A percentile compares a stretch with the other conserved stretches of the same genome.
phyloP scores from a whole-genome alignment of 2,329 filamentous ascomycete genomes.

The Ilyonectria mors-panacis region DNA sequence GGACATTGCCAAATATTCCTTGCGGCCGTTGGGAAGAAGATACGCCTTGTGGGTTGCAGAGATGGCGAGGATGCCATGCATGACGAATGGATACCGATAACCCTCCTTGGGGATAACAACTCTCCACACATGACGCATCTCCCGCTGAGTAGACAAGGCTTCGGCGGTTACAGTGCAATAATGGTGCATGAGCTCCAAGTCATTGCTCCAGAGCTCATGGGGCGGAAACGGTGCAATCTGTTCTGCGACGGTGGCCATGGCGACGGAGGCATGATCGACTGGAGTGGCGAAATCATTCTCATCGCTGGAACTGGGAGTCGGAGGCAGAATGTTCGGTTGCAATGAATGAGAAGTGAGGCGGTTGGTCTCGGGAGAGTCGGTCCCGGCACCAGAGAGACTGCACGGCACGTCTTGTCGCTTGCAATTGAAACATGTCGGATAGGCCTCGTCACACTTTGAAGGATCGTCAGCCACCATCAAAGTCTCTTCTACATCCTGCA shows the following conservation, averaged over 20 bases:
- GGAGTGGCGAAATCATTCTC: slow-evolving; percentile 26
- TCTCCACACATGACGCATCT: slow-evolving; percentile 48
- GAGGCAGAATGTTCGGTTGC: slow-evolving; percentile 35
- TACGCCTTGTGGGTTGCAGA: slow-evolving; percentile 51
- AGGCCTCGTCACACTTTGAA: slow-evolving; percentile 47
- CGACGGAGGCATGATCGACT: slow-evolving; percentile 13
- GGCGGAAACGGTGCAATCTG: slow-evolving; percentile 44
- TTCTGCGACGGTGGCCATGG: slow-evolving; percentile 33
- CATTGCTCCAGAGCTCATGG: slow-evolving; percentile 40
- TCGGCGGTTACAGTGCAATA: slow-evolving; percentile 47
- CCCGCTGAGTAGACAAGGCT: slow-evolving; percentile 41
- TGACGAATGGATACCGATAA: slow-evolving; percentile 48
- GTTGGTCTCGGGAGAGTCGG: slow-evolving; percentile 1
- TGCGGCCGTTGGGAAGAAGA: slow-evolving; percentile 43
- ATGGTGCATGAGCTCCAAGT: slow-evolving; percentile 52
- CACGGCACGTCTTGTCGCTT: slow-evolving; percentile 47
- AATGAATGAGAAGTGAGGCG: background rate
- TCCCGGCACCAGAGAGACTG: slow-evolving; percentile 40
- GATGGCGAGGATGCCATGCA: slow-evolving; percentile 51
- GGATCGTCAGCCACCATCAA: slow-evolving; percentile 20
- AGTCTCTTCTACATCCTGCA: background rate
- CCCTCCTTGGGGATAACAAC: slow-evolving; percentile 46
- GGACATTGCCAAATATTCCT: slow-evolving; percentile 45
- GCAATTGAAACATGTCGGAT: slow-evolving; percentile 51
- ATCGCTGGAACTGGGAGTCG: slow-evolving; percentile 31